Base-by-base conservation (phyloP, 2,329 filamentous ascomycete species). In the Raffaelea ambrosiae region DNA sequence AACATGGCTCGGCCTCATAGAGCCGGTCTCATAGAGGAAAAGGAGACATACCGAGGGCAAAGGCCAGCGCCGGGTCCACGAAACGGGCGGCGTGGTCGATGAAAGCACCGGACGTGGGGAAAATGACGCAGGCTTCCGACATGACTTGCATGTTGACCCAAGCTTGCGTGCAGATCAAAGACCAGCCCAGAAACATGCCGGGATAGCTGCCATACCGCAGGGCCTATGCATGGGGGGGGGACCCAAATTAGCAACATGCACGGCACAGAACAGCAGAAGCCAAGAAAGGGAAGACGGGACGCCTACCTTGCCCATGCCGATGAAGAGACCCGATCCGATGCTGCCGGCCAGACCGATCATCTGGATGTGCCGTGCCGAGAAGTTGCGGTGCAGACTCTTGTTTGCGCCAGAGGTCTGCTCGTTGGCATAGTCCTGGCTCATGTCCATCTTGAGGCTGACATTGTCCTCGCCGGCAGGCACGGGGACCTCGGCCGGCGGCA, bases 51-150 rank as follows among this genome's bases (percentile, higher is more conserved):
- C 43, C 44, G 13, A 46, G 4, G 9, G 44, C 44, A 23, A 46
- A 46, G 2, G 18, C 44, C 10, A 46, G n/a, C 3, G 44, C 38
- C 18, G 44, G 44, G 19, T 46, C 44, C 10, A 46, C 38, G 20
- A 46, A 46, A 9, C 44, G 44, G 19, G 18, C 18, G 5, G 44
- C 38, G n/a, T 46, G 19, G 29, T 46, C 44, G 19, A 46, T 35
- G 8, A 46, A 22, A 18, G 18, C 9, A 13, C 44, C 44, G 7
- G 23, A 33, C 3, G 19, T 23, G 13, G 44, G 44, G 20, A 46
- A 46, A 23, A 23, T 14, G 8, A 38, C 19, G 8, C 19, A 23
- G 19, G 31, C 31, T n/a, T 44, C 43, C 2, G 43, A 38, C 43
- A 44, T 22, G 19, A 38, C 20, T 18, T 44, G 29, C 31, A 46